phyloP scores from a whole-genome alignment of 306 rosid genomes.

The Aeschynomene evenia region DNA sequence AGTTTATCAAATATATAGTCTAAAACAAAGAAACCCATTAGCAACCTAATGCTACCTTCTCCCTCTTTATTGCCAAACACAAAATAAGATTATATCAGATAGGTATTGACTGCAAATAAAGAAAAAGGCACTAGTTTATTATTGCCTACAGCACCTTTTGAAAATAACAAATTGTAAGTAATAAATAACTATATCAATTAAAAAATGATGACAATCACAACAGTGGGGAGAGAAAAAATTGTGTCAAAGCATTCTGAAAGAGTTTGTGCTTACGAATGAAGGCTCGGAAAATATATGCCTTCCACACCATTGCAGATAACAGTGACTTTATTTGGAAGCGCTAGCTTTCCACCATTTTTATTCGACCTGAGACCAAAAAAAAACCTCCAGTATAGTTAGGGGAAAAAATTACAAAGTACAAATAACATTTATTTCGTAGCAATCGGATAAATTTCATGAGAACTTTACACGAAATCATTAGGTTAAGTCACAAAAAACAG shows the following conservation, averaged over 20 bases:
- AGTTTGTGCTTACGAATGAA: slow-evolving; percentile 77
- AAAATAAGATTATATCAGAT: slow-evolving; percentile 6
- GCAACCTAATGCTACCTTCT: slow-evolving; percentile 6
- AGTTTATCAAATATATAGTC: slow-evolving; percentile 1
- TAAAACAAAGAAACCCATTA: not conserved
- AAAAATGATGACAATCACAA: not conserved
- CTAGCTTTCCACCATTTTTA: slow-evolving; percentile 53
- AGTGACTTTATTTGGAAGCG: slow-evolving; percentile 77
- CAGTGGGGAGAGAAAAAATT: not conserved
- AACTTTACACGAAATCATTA: not conserved
- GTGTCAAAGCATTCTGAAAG: slow-evolving; percentile 19
- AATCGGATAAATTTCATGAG: not conserved
- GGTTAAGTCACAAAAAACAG: slow-evolving; percentile 9
- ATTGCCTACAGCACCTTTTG: not conserved
- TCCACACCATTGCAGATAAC: slow-evolving; percentile 93
- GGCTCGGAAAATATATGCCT: slow-evolving; percentile 97
- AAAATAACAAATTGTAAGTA: not conserved
- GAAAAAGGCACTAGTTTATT: slow-evolving; percentile 3
- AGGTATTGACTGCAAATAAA: slow-evolving; percentile 17
- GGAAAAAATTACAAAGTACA: not conserved
- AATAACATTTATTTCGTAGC: not conserved
- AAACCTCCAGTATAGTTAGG: slow-evolving; percentile 35
- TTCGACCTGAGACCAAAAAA: slow-evolving; percentile 53
- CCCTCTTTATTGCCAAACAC: not conserved
- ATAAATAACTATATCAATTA: not conserved